Evolutionary conservation across 305 asterid genomes (phyloP).

Genomic region (Nicotiana rustica): DNA sequence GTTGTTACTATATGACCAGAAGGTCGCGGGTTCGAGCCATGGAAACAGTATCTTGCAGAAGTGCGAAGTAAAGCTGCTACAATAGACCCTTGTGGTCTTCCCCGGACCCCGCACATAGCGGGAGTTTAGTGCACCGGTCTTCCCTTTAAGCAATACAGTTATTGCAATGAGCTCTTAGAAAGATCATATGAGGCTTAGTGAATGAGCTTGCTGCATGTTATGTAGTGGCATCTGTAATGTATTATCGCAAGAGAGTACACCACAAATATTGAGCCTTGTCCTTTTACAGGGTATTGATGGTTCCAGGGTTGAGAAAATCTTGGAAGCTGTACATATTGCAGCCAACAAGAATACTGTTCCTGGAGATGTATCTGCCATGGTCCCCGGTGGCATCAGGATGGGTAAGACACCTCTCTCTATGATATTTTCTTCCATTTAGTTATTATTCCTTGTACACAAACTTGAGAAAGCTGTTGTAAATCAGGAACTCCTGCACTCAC

Average conservation of each 20-base stretch:
- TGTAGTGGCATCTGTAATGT: not conserved
- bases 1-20: no score
- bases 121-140: no score
- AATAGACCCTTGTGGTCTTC: no score
- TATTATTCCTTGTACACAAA: slow-evolving; percentile 27
- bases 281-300: slow-evolving; percentile 78
- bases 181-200: slow-evolving; percentile 15
- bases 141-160: not conserved
- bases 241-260: not conserved
- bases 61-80: no score
- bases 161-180: not conserved
- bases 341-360: slow-evolving; percentile 95
- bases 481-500: slow-evolving; percentile 95
- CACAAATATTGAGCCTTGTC: not conserved
- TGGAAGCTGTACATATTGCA: slow-evolving; percentile 90
- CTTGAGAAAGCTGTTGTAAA: slow-evolving; percentile 19
- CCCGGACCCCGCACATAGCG: no score
- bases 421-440: slow-evolving; percentile 29
- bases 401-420: slow-evolving; percentile 49
- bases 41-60: no score
- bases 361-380: slow-evolving; percentile 97
- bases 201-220: not conserved
- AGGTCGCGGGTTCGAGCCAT: no score
- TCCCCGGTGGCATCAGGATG: slow-evolving; percentile 97
- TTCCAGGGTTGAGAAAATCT: slow-evolving; percentile 85